phyloP scores from a whole-genome alignment of 257 asterid genomes.

The Datura wrightii region DNA sequence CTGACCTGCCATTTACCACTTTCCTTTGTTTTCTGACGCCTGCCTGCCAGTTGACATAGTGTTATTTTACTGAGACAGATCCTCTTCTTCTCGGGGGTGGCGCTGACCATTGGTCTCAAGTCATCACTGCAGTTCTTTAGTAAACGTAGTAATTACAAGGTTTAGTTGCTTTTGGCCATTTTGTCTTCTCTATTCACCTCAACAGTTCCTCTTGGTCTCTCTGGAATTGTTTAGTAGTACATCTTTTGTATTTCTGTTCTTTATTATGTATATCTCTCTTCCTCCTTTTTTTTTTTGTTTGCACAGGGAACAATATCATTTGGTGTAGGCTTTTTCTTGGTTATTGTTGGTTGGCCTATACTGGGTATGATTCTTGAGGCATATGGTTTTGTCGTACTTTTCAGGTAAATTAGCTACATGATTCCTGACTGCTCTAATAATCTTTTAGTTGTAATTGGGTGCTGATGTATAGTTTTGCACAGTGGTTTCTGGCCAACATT shows the following conservation, averaged over 20 bases:
- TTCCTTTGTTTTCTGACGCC: neutral
- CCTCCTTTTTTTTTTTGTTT: conserved; percentile 36
- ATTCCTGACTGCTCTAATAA: neutral
- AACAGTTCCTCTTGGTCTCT: neutral
- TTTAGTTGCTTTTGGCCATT: conserved; percentile 33
- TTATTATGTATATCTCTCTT: neutral
- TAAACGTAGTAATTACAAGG: conserved; percentile 91
- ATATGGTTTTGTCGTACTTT: conserved; percentile 91
- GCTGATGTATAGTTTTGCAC: conserved; percentile 43
- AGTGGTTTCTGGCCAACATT: conserved; percentile 99
- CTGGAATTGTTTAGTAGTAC: neutral
- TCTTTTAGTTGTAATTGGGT: conserved; percentile 30
- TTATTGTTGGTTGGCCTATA: conserved; percentile 92
- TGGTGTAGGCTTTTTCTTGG: conserved; percentile 83
- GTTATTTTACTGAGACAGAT: conserved; percentile 60
- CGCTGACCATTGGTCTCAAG: conserved; percentile 83
- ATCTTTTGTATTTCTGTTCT: neutral
- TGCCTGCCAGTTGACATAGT: conserved; percentile 22
- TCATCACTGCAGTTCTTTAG: conserved; percentile 88
- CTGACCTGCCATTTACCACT: conserved; percentile 26
- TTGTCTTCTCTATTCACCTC: neutral
- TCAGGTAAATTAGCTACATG: conserved; percentile 58
- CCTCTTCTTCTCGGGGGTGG: conserved; percentile 95
- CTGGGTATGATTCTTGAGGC: conserved; percentile 94
- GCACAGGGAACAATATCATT: conserved; percentile 78